Percentiles rank a stretch among this genome's conserved stretches.
phyloP scores from a whole-genome alignment of 2,329 filamentous ascomycete species.

The Endoconidiophora laricicola region DNA sequence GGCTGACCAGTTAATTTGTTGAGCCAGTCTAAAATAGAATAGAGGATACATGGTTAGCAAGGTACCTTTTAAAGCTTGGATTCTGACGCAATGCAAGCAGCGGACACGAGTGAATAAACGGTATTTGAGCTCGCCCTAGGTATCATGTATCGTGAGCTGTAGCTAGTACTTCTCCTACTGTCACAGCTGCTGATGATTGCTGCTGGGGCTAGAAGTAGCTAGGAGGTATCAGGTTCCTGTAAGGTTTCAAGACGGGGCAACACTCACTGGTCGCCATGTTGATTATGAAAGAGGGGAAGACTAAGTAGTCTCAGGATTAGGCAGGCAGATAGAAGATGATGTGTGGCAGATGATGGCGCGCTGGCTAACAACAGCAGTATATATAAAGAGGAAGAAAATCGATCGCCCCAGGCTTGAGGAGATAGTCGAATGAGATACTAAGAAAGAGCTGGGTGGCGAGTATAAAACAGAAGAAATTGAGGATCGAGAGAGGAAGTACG shows the following conservation, averaged over 20 bases:
- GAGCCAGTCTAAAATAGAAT: constrained; percentile 30
- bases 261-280: constrained; percentile 26
- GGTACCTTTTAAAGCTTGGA: not conserved
- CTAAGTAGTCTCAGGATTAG: not conserved
- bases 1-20: constrained; percentile 94
- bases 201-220: not conserved
- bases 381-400: not conserved
- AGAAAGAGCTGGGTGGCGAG: not conserved
- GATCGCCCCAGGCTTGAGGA: too few relatives aligned
- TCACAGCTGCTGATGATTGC: not conserved
- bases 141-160: too few relatives aligned
- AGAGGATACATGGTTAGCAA: constrained; percentile 7
- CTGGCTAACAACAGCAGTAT: not conserved
- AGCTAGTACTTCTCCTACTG: too few relatives aligned
- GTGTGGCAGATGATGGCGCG: not conserved
- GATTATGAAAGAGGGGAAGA: not conserved
- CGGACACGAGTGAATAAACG: not conserved
- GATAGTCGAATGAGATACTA: constrained; percentile 1
- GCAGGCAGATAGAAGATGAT: too few relatives aligned
- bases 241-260: not conserved
- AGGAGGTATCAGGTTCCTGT: not conserved
- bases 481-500: too few relatives aligned
- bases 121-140: not conserved
- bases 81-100: not conserved
- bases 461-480: too few relatives aligned